These are phyloP conservation scores for Lippia alba DNA, from an alignment of 305 asterid species.

Conservation along the genomic window DNA sequence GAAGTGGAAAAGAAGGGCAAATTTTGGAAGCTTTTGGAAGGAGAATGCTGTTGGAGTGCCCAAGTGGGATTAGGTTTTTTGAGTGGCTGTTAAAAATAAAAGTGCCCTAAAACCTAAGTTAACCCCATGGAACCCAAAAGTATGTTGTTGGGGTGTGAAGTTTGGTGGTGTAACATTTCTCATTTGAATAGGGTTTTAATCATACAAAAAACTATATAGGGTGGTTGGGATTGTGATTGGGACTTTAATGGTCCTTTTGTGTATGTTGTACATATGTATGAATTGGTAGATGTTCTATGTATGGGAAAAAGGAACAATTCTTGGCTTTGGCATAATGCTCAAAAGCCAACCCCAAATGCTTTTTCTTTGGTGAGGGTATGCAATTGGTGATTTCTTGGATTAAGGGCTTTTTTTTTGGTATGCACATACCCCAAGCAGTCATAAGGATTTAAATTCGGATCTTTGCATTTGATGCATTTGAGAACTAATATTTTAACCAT, in stretches of 20 bases:
- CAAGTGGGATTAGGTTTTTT: conserved; percentile 61
- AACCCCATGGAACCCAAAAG: conserved; percentile 53
- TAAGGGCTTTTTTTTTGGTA: conserved; percentile 26
- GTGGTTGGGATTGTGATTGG: conserved; percentile 46
- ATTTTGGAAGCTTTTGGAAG: conserved; percentile 40
- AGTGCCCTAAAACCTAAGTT: conserved; percentile 66
- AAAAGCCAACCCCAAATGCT: conserved; percentile 32
- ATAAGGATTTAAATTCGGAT: too few relatives aligned
- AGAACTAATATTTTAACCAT: too few relatives aligned
- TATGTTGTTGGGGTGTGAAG: conserved; percentile 42
- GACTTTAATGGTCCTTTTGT: conserved; percentile 36
- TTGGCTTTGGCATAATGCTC: conserved; percentile 35
- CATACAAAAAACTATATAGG: conserved; percentile 30
- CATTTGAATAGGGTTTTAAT: conserved; percentile 27
- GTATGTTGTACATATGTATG: conserved; percentile 53
- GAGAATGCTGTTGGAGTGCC: conserved; percentile 44
- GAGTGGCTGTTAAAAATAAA: conserved; percentile 63
- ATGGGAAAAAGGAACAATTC: conserved; percentile 38
- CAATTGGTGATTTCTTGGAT: neutral
- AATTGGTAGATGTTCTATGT: conserved; percentile 40
- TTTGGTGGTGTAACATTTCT: conserved; percentile 42
- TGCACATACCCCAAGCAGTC: too few relatives aligned
- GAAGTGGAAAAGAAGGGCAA: conserved; percentile 41
- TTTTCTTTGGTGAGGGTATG: conserved; percentile 21
- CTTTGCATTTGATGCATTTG: too few relatives aligned